These are phyloP conservation scores for Eucalyptus grandis DNA, from an alignment of 345 rosid species.

Conservation along the genomic window DNA sequence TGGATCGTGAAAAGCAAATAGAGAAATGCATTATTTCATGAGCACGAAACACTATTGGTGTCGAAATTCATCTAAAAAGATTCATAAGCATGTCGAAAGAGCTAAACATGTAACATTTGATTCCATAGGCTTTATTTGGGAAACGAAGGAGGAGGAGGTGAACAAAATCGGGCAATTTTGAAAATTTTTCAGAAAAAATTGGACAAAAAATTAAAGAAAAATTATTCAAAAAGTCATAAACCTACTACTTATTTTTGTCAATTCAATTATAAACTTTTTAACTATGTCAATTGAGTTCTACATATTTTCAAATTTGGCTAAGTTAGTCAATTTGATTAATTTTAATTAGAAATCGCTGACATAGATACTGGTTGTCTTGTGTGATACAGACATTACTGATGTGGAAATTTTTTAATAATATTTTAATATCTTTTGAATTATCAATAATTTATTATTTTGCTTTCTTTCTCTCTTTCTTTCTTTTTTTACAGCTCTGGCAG, in stretches of 20 bases:
- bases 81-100: neutral
- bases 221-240: no score
- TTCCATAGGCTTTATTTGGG: neutral
- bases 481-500: rapidly evolving
- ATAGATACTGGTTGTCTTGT: rapidly evolving
- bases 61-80: neutral
- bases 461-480: neutral
- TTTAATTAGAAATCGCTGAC: rapidly evolving
- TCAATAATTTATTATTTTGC: no score
- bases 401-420: no score
- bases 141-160: neutral
- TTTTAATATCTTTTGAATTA: no score
- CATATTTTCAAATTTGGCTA: no score
- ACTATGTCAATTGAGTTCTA: rapidly evolving
- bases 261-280: no score
- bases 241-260: rapidly evolving
- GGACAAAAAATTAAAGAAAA: neutral
- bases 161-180: neutral
- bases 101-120: neutral
- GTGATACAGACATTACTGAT: rapidly evolving
- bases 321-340: neutral
- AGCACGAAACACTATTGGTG: neutral
- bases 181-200: neutral
- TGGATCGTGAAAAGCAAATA: neutral
- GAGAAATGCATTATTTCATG: neutral